These are phyloP conservation scores for Podospora didyma DNA, from an alignment of 495 filamentous ascomycete species.

Conservation along the genomic window DNA sequence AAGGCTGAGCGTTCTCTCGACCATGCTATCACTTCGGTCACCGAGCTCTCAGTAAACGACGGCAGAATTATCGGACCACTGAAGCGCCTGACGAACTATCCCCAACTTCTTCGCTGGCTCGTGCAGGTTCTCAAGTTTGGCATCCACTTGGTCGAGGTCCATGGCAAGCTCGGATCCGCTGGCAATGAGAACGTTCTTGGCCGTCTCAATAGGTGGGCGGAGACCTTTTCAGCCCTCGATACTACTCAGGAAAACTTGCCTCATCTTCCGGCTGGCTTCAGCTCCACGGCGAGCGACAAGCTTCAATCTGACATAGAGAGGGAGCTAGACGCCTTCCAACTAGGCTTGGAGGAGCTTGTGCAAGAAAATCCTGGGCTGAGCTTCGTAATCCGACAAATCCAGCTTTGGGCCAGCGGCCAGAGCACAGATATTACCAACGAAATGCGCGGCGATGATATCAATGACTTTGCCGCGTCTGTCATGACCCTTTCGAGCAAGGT, in stretches of 20 bases:
- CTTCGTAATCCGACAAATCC: conserved; percentile 60
- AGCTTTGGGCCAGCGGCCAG: conserved; percentile 37
- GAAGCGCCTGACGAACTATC: conserved; percentile 21
- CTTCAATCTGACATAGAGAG: conserved; percentile 42
- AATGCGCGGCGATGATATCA: conserved; percentile 10
- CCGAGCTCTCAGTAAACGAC: conserved; percentile 21
- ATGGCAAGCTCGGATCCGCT: conserved; percentile 54
- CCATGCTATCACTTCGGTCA: conserved; percentile 14
- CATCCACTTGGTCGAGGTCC: conserved; percentile 50
- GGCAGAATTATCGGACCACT: conserved; percentile 15
- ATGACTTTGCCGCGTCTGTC: conserved; percentile 46
- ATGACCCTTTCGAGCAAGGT: conserved; percentile 57
- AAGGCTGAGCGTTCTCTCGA: conserved; percentile 20
- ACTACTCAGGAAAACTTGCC: conserved; percentile 45
- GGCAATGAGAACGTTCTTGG: conserved; percentile 38
- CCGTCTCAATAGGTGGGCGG: conserved; percentile 47
- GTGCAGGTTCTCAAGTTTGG: conserved; percentile 39
- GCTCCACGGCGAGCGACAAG: conserved; percentile 39
- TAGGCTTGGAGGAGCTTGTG: conserved; percentile 39
- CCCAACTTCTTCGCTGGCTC: conserved; percentile 36
- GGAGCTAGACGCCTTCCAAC: conserved; percentile 41
- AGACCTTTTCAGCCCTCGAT: conserved; percentile 34
- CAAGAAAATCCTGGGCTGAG: conserved; percentile 53
- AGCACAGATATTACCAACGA: conserved; percentile 13
- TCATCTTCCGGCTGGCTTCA: conserved; percentile 50